phyloP scores from a whole-genome alignment of 495 filamentous ascomycete genomes.

The Neurospora discreta region DNA sequence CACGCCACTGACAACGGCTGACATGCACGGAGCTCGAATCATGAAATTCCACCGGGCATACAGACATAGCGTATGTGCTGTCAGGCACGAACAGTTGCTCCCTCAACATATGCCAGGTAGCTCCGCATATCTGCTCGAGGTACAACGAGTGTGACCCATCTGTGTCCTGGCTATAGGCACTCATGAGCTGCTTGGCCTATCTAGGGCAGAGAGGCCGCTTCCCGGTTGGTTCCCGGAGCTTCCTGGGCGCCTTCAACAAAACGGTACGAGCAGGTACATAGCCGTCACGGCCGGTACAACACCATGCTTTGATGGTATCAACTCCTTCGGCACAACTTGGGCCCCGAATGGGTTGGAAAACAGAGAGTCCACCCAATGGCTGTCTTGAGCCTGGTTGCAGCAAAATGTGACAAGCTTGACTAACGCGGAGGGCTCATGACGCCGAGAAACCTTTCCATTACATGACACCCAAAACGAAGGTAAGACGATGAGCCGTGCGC shows the following conservation, averaged over 20 bases:
- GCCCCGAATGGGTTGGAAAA: not conserved
- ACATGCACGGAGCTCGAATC: not conserved
- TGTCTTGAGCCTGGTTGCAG: not conserved
- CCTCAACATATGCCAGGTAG: not conserved
- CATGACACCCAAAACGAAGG: not conserved
- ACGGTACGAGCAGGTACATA: slow-evolving; percentile 16
- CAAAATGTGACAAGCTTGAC: not conserved
- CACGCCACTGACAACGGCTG: not conserved
- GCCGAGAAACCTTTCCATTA: not conserved
- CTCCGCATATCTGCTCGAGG: not conserved
- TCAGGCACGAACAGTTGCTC: not conserved
- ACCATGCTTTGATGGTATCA: not conserved
- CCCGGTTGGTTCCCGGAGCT: not conserved
- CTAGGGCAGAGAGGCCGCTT: not conserved
- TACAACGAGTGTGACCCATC: not conserved
- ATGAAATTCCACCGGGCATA: not conserved
- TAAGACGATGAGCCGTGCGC: not conserved
- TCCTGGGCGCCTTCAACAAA: slow-evolving; percentile 2
- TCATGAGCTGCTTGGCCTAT: not conserved
- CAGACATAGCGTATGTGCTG: not conserved
- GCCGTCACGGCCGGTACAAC: slow-evolving; percentile 8
- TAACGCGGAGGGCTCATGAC: not conserved
- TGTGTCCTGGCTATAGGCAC: not conserved
- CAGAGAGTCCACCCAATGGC: not conserved
- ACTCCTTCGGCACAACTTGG: not conserved